phyloP scores from a whole-genome alignment of 1,139 yeast genomes.

The Martiniozyma asiatica region DNA sequence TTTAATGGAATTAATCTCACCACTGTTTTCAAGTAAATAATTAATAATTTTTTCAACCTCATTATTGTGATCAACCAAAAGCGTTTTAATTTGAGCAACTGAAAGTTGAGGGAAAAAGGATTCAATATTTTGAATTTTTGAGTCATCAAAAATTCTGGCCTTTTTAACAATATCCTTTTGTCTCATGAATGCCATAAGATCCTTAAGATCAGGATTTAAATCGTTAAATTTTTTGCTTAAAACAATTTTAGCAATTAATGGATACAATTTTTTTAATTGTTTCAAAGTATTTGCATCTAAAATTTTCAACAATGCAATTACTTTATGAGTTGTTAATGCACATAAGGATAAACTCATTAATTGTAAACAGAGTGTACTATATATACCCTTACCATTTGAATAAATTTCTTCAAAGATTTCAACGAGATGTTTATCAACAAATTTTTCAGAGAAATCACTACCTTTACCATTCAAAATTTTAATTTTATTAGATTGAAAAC shows the following conservation, averaged over 20 bases:
- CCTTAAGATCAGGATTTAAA: slow-evolving; percentile 38
- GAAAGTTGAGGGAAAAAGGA: slow-evolving; percentile 52
- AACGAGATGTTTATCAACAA: slow-evolving; percentile 45
- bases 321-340: slow-evolving; percentile 34
- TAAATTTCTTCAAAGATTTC: slow-evolving; percentile 45
- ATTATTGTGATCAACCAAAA: slow-evolving; percentile 36
- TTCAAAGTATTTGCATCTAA: slow-evolving; percentile 33
- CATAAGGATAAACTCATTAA: slow-evolving; percentile 41
- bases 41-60: slow-evolving; percentile 52
- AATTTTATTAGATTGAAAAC: slow-evolving; percentile 5
- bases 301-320: slow-evolving; percentile 30
- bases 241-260: slow-evolving; percentile 42
- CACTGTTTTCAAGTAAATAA: slow-evolving; percentile 42
- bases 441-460: slow-evolving; percentile 36
- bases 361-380: slow-evolving; percentile 33
- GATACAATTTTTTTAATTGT: slow-evolving; percentile 31
- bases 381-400: slow-evolving; percentile 42
- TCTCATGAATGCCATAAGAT: slow-evolving; percentile 29
- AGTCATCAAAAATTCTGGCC: slow-evolving; percentile 21
- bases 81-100: slow-evolving; percentile 29
- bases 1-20: slow-evolving; percentile 20
- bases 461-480: slow-evolving; percentile 3
- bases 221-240: slow-evolving; percentile 32
- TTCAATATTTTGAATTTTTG: slow-evolving; percentile 31
- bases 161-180: slow-evolving; percentile 1